A percentile compares a stretch with the other conserved stretches of the same genome.
Conservation (phyloP, 2,329 filamentous ascomycete genomes). For the Stemphylium lycopersici region DNA sequence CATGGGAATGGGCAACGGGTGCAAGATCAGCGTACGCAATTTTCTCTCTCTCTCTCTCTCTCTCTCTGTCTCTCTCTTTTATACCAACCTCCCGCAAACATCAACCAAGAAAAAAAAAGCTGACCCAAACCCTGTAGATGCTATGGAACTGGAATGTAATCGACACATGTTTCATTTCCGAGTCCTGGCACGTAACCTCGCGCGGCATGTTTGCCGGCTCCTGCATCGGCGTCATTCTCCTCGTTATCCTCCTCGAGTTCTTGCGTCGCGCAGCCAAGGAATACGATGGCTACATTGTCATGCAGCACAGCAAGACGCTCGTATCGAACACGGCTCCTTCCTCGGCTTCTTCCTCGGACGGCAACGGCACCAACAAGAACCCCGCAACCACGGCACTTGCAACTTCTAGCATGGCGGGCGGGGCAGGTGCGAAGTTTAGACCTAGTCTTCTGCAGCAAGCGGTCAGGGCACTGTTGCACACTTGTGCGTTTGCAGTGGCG, state of each 20-base stretch:
- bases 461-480: conserved; percentile 72
- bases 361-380: conserved; percentile 20
- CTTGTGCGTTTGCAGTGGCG: conserved; percentile 75
- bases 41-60: neutral
- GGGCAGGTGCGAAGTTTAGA: conserved; percentile 40
- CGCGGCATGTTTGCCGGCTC: conserved; percentile 77
- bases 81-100: no score
- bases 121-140: conserved; percentile 56
- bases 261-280: conserved; percentile 74
- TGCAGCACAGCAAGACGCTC: conserved; percentile 52
- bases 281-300: conserved; percentile 72
- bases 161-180: conserved; percentile 74
- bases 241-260: conserved; percentile 74
- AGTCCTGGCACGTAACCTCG: conserved; percentile 72
- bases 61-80: neutral
- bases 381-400: conserved; percentile 10
- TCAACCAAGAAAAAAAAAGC: no score
- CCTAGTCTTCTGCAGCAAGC: conserved; percentile 72
- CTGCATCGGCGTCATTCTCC: conserved; percentile 77
- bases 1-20: conserved; percentile 34
- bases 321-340: neutral
- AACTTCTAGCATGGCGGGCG: neutral
- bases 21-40: conserved; percentile 41
- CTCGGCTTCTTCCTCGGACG: conserved; percentile 22
- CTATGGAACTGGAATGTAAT: conserved; percentile 81